These are phyloP conservation scores for Psidium guajava DNA, from an alignment of 345 rosid species.

Conservation along the genomic window DNA sequence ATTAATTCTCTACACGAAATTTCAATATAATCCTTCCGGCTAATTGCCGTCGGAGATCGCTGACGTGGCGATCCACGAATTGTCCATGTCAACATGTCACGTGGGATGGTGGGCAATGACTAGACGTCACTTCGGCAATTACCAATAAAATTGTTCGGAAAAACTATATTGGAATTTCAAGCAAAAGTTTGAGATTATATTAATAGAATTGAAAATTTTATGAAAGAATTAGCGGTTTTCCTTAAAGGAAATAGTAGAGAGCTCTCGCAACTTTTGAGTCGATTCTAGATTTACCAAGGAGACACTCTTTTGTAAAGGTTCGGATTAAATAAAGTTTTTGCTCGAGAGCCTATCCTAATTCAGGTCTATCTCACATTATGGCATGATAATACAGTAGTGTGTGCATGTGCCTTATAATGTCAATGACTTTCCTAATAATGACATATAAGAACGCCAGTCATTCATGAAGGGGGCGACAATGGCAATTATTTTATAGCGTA, in stretches of 20 bases:
- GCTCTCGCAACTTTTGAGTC: not conserved
- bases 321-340: not conserved
- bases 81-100: not conserved
- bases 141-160: accelerated
- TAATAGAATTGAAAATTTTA: not conserved
- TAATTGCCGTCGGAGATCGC: accelerated
- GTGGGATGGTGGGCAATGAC: accelerated
- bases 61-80: accelerated
- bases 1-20: accelerated
- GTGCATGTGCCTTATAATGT: not conserved
- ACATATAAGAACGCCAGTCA: no score
- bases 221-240: not conserved
- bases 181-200: accelerated
- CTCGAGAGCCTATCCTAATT: not conserved
- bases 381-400: not conserved
- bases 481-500: not conserved
- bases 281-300: not conserved
- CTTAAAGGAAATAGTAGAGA: not conserved
- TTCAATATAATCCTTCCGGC: not conserved
- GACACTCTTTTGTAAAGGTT: not conserved
- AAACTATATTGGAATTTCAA: accelerated
- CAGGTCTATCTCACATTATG: not conserved
- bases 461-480: not conserved
- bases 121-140: accelerated
- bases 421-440: not conserved